These are phyloP conservation scores for Echites panduratus DNA, from an alignment of 257 asterid species.

Conservation along the genomic window DNA sequence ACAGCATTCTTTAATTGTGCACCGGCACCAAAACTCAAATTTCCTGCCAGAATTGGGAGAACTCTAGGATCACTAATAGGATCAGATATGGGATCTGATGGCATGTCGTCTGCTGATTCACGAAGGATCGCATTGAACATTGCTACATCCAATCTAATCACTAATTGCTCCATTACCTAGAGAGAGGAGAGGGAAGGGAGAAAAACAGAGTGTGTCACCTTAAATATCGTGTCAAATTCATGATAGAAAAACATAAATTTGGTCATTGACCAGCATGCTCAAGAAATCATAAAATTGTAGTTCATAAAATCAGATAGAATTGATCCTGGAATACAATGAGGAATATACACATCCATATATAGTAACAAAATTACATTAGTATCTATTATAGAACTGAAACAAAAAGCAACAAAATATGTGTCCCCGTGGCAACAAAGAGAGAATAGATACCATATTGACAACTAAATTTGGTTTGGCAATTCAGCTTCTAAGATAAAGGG, in stretches of 20 bases:
- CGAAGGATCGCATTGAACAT: slow-evolving; percentile 98
- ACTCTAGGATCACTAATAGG: slow-evolving; percentile 75
- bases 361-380: background rate
- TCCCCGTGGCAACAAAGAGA: background rate
- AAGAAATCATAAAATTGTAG: background rate
- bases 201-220: background rate
- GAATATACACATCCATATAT: background rate
- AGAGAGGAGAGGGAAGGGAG: background rate
- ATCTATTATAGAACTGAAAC: background rate
- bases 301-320: background rate
- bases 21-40: slow-evolving; percentile 81
- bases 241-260: background rate
- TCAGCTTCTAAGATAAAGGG: background rate
- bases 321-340: background rate
- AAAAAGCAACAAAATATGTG: background rate
- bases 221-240: background rate
- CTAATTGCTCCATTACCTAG: slow-evolving; percentile 92
- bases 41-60: slow-evolving; percentile 81
- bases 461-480: background rate
- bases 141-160: slow-evolving; percentile 79
- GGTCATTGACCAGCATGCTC: background rate
- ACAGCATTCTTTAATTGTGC: slow-evolving; percentile 88
- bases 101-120: slow-evolving; percentile 71
- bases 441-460: background rate
- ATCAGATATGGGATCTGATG: slow-evolving; percentile 92